A percentile compares a stretch with the other conserved stretches of the same genome.
phyloP scores from a whole-genome alignment of 805 yeast species.

The Kluyveromyces lactis region DNA sequence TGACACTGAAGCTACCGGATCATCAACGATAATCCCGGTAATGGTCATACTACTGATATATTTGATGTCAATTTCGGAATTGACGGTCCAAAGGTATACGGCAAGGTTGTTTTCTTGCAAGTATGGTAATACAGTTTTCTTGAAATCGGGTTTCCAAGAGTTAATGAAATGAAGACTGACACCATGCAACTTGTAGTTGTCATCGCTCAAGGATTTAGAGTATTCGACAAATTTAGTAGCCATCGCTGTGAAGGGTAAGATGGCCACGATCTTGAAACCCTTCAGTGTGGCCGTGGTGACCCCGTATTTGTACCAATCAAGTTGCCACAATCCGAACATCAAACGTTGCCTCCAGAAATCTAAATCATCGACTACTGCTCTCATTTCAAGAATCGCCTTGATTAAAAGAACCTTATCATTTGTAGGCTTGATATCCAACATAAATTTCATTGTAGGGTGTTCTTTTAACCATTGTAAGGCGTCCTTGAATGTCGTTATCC shows the following conservation, averaged over 20 bases:
- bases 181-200: constrained; percentile 46
- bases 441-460: constrained; percentile 30
- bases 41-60: constrained; percentile 23
- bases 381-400: constrained; percentile 31
- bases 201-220: constrained; percentile 29
- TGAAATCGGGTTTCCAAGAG: constrained; percentile 37
- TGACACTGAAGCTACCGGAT: constrained; percentile 12
- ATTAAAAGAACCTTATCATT: constrained; percentile 37
- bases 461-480: constrained; percentile 33
- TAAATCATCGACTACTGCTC: constrained; percentile 32
- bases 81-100: constrained; percentile 48
- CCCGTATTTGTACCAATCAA: constrained; percentile 38
- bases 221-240: constrained; percentile 30
- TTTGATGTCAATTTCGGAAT: constrained; percentile 28
- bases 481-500: constrained; percentile 36
- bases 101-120: constrained; percentile 28
- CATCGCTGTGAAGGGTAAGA: constrained; percentile 28
- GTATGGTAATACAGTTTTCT: constrained; percentile 20
- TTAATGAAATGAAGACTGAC: constrained; percentile 41
- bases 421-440: constrained; percentile 45
- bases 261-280: constrained; percentile 30
- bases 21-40: constrained; percentile 26
- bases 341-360: constrained; percentile 37
- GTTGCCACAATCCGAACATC: constrained; percentile 46
- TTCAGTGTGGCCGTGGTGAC: constrained; percentile 31